Conservation (phyloP, 2,329 filamentous ascomycete species). For the Aspergillus tanneri region DNA sequence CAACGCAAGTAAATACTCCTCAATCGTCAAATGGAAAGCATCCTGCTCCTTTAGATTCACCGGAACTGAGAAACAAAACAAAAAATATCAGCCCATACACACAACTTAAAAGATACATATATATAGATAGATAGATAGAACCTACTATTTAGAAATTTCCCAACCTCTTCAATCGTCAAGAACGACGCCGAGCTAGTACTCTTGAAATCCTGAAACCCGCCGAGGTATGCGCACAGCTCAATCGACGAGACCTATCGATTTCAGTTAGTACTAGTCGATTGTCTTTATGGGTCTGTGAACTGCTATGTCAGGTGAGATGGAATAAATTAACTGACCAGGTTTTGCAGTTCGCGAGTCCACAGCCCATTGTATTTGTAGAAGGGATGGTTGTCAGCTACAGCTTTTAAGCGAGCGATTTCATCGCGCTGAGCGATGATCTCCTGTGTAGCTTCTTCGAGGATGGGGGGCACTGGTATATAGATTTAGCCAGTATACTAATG, state of each 20-base stretch:
- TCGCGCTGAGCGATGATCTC: conserved; percentile 70
- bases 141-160: conserved; percentile 70
- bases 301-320: neutral
- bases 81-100: neutral
- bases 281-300: neutral
- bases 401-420: conserved; percentile 67
- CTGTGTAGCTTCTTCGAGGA: conserved; percentile 68
- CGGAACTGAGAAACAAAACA: conserved; percentile 59
- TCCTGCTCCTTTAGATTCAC: conserved; percentile 88
- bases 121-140: conserved; percentile 14
- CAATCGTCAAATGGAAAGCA: conserved; percentile 91
- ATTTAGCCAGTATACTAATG: no score
- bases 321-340: conserved; percentile 55
- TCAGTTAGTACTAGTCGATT: neutral
- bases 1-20: conserved; percentile 90
- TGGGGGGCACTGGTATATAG: conserved; percentile 57
- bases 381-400: conserved; percentile 77
- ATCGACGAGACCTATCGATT: conserved; percentile 54
- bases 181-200: conserved; percentile 63
- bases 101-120: neutral
- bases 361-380: conserved; percentile 97
- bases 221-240: conserved; percentile 71
- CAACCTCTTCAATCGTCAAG: conserved; percentile 84
- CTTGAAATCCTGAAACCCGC: conserved; percentile 63
- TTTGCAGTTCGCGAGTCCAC: conserved; percentile 83